phyloP scores from a whole-genome alignment of 345 rosid genomes.

The Streptanthus diversifolius region DNA sequence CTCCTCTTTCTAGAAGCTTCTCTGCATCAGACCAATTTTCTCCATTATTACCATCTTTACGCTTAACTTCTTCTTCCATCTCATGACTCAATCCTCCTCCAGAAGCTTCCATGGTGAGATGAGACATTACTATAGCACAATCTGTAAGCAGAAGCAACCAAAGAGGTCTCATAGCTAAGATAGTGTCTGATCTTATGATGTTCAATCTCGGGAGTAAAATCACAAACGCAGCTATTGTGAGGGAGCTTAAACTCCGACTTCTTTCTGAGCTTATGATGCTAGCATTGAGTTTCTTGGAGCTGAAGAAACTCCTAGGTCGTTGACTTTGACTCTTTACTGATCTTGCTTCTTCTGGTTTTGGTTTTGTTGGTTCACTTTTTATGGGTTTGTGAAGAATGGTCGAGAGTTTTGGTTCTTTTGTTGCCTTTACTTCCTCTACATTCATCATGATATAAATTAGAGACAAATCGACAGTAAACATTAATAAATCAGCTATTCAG shows the following conservation, averaged over 20 bases:
- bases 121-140: constrained; percentile 44
- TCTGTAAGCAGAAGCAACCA: constrained; percentile 60
- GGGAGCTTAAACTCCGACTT: constrained; percentile 52
- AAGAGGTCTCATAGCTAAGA: constrained; percentile 55
- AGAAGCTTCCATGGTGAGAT: constrained; percentile 36
- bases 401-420: constrained; percentile 17
- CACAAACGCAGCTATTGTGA: constrained; percentile 52
- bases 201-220: constrained; percentile 43
- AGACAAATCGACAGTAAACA: neutral
- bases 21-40: constrained; percentile 51
- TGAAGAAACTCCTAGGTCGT: constrained; percentile 35
- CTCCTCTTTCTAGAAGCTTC: constrained; percentile 68
- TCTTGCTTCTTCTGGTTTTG: constrained; percentile 19
- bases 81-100: constrained; percentile 31
- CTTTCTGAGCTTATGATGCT: constrained; percentile 55
- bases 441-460: neutral
- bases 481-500: neutral
- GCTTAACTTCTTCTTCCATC: constrained; percentile 32
- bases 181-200: constrained; percentile 41
- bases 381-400: constrained; percentile 1
- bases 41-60: constrained; percentile 29
- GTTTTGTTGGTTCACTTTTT: constrained; percentile 7
- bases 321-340: constrained; percentile 18
- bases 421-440: constrained; percentile 18
- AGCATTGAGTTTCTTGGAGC: constrained; percentile 50